Percentiles rank a stretch among this genome's conserved stretches.
These are phyloP conservation scores for Ogataea haglerorum DNA, from an alignment of 805 yeast genomes.

Conservation along the genomic window DNA sequence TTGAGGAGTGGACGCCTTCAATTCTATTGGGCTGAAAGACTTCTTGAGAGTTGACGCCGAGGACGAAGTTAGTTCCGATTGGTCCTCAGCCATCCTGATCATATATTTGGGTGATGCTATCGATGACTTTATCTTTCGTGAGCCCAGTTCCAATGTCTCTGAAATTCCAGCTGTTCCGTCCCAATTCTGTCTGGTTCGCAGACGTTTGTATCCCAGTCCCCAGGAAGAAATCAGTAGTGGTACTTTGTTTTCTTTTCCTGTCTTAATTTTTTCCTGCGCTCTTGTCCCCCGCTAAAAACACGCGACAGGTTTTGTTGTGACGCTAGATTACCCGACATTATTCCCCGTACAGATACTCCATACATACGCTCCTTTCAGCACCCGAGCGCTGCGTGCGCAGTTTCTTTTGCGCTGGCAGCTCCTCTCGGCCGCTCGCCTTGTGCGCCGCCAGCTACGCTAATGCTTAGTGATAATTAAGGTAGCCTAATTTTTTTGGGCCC, in stretches of 20 bases:
- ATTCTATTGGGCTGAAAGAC: conserved; percentile 18
- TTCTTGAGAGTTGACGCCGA: conserved; percentile 8
- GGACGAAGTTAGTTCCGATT: conserved; percentile 1
- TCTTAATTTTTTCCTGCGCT: conserved; percentile 4
- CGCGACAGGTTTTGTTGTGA: conserved; percentile 5
- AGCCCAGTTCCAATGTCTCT: background rate
- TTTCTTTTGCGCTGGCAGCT: no score
- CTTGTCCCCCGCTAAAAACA: conserved; percentile 10
- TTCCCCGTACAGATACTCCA: background rate
- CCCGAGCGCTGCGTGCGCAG: no score
- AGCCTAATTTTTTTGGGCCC: conserved; percentile 5
- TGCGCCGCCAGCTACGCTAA: no score
- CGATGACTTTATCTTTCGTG: background rate
- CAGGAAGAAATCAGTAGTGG: conserved; percentile 8
- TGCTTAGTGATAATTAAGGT: background rate
- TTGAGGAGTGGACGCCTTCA: conserved; percentile 11
- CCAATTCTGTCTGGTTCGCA: conserved; percentile 3
- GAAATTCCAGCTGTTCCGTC: background rate
- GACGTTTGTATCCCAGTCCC: conserved; percentile 8
- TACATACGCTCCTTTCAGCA: background rate
- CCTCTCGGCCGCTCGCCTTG: no score
- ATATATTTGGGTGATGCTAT: conserved; percentile 1
- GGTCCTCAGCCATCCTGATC: conserved; percentile 4
- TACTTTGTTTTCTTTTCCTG: conserved; percentile 10
- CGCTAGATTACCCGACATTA: conserved; percentile 4